These are phyloP conservation scores for Entrophospora sp. DNA, from an alignment of 192 early-diverging fungal species.

Conservation along the genomic window DNA sequence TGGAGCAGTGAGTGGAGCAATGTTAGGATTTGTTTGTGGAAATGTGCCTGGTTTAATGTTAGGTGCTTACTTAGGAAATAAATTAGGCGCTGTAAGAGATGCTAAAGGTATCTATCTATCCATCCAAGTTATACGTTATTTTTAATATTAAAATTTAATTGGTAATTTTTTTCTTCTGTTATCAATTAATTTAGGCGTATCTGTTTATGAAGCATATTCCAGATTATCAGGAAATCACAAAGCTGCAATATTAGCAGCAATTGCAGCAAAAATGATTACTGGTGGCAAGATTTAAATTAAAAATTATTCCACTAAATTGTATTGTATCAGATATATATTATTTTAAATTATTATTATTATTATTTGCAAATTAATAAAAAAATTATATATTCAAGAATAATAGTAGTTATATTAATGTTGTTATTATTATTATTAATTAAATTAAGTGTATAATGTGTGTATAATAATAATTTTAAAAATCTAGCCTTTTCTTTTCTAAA, in stretches of 20 bases:
- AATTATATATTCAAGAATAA: no score
- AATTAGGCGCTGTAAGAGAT: constrained; percentile 31
- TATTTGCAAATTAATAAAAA: no score
- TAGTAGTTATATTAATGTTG: no score
- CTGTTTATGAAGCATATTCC: constrained; percentile 50
- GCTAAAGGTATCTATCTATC: constrained; percentile 12
- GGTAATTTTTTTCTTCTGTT: background rate
- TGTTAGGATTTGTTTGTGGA: constrained; percentile 62
- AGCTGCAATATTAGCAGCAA: constrained; percentile 42
- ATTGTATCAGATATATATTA: no score
- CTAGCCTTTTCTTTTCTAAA: no score
- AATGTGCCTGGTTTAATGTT: constrained; percentile 53
- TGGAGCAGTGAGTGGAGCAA: constrained; percentile 59
- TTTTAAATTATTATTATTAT: no score
- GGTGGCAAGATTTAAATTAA: background rate
- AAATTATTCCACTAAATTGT: no score
- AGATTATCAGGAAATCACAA: constrained; percentile 49
- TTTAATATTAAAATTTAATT: background rate
- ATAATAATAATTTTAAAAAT: no score
- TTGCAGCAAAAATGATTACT: constrained; percentile 32
- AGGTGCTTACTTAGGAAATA: constrained; percentile 36
- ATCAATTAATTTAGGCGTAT: constrained; percentile 30
- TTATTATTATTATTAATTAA: no score
- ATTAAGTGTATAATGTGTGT: no score
- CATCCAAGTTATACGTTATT: background rate